Base-by-base conservation (phyloP, 495 filamentous ascomycete genomes). In the Xylaria nigripes region DNA sequence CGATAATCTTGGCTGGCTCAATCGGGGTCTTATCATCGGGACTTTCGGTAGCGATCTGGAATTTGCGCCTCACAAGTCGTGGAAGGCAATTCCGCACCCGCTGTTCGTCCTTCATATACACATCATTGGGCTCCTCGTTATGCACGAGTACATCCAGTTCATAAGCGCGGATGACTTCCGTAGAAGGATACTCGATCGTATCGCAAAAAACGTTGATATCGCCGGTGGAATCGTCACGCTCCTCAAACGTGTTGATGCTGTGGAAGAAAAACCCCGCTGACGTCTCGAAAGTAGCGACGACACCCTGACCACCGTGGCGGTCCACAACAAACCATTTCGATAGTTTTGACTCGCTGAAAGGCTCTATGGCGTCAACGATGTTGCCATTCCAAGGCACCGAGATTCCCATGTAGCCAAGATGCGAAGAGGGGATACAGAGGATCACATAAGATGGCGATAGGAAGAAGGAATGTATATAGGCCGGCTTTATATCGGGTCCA, bases 381-480 rank as follows among this genome's bases (percentile, higher is more conserved):
- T 87, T 86, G 0, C 78, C 48, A 36, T 80, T 72, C 65, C 72
- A 81, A 1, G 80, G 59, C 13, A 85, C 68, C 42, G 74, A 72
- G 2, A 75, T 24, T 0, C 84, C 85, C 21, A 60, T 61, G 45
- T 59, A 66, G 9, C 63, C 70, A 30, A 76, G 70, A 46, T 80
- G 72, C 0, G 83, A 67, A 27, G 76, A 77, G 68, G 84, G 70
- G 1, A 75, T 64, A 61, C 84, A 88, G 9, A 92, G 69, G 13
- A 91, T 61, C 3, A 89, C 81, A 60, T 80, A 84, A 48, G 81
- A 75, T 10, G 76, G 66, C 0, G 85, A 84, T 3, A 90, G 61
- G 50, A 85, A 84, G 51, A 90, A 74, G 1, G 86, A 89, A 67
- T 92, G 88, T 22, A 90, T 76, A 50, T 88, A 91, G 3, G 85